A percentile compares a stretch with the other conserved stretches of the same genome.
Conservation (phyloP, 768 basidiomycete genomes). For the Galerina sulciceps region DNA sequence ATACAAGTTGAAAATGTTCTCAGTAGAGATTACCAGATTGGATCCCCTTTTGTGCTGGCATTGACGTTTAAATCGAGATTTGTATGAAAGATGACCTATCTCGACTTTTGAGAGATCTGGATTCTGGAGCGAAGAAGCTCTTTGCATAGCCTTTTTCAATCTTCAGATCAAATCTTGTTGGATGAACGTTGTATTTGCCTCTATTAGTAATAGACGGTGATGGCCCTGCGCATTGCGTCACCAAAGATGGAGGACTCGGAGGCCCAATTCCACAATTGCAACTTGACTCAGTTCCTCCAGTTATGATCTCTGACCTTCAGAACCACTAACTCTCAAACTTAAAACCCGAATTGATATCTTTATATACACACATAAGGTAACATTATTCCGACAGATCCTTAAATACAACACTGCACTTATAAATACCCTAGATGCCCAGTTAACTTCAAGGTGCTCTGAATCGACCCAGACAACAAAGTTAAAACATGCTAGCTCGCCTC, state of each 20-base stretch:
- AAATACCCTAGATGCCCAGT: not conserved
- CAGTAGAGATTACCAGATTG: not conserved
- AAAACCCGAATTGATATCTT: too few species aligned
- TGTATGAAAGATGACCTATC: not conserved
- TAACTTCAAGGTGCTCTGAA: not conserved
- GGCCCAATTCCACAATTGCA: too few species aligned
- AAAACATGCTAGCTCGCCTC: not conserved
- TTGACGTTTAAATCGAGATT: not conserved
- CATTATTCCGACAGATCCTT: not conserved
- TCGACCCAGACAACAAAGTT: not conserved
- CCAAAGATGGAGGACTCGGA: too few species aligned
- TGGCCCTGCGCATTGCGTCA: not conserved
- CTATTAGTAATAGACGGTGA: not conserved
- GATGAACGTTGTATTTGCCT: too few species aligned
- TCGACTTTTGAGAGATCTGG: not conserved
- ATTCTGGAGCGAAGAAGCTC: not conserved
- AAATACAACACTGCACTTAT: not conserved
- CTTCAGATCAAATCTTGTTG: slow-evolving; percentile 3
- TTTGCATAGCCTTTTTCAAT: slow-evolving; percentile 1
- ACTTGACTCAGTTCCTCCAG: too few species aligned
- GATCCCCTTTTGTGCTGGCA: not conserved
- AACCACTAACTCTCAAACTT: too few species aligned
- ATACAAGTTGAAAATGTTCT: not conserved
- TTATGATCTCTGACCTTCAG: too few species aligned
- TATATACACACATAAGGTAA: not conserved